Base-by-base conservation (phyloP, 2,329 filamentous ascomycete genomes). In the Aureobasidium vineae region DNA sequence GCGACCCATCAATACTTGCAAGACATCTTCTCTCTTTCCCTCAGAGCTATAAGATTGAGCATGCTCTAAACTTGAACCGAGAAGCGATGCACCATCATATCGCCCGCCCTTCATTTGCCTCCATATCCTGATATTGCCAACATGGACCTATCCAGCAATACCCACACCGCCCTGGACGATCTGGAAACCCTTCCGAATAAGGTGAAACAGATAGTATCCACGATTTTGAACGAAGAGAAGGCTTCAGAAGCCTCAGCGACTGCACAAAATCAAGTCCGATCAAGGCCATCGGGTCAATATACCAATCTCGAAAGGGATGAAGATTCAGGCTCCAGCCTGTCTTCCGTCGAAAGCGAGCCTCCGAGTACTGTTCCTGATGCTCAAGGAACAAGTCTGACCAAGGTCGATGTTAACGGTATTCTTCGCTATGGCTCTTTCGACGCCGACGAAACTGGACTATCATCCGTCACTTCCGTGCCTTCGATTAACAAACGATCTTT, bases 361-460 rank as follows among this genome's bases (percentile, higher is more conserved):
- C 52, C 64, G 26, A 59, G 60, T n/a, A 41, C 40, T 10, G 33
- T 67, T 43, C 59, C 66, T 7, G 66, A 64, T 57, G 41, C 52
- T 33, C 57, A 59, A 19, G 50, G 41, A 1, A 13, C 47, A 19
- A 56, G 28, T 23, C 38, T 67, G 66, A 64, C 45, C 57, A 67
- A 67, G 33, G 50, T 63, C 41, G 65, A 67, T 64, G 59, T 67
- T 57, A 59, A 64, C 59, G 66, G 60, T 28, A 67, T 67, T 13
- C 43, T 64, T 8, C 47, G 66, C 26, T 64, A 64, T 64, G 66
- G 66, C 33, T 67, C 66, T 3, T 56, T 67, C 19, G 59, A 67
- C 36, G 31, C 63, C 59, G 68, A 69, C 33, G 68, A 69, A 26
- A 69, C 68, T n/a, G 64, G 65, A 10, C 50, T 69, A 28, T 69